Evolutionary conservation across 2,329 filamentous ascomycete genomes (phyloP), one percentile per base, ranked within the genome.

Genomic region (Leptoxyphium fumago): DNA sequence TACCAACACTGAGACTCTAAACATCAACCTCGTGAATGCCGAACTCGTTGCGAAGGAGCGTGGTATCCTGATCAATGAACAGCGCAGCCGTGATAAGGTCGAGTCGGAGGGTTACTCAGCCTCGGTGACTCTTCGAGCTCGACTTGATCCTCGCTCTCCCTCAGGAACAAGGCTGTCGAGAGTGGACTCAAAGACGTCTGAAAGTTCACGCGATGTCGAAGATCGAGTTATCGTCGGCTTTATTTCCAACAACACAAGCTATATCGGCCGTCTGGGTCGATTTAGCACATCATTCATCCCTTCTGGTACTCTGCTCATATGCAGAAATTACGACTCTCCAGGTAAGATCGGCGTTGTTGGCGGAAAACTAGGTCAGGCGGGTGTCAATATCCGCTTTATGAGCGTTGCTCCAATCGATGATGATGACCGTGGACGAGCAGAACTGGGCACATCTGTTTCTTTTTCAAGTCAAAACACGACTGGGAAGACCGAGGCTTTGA

Each of bases 21-120:
- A 82, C 54, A 79, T 88, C 53, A 89, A 88, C 64, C 86, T 91
- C 47, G 84, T 91, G 52, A 89, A 91, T 55, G 84, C 84, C 0
- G 73, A 77, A 38, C 68, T 87, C 21, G 74, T 88, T 11, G 83
- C 84, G 15, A 80, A 77, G 50, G 81, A 87, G 53, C 82, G 82
- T 52, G 84, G 83, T 2, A 82, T 91, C 48, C 72, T 80, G 39
- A 78, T 91, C 56, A 84, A 80, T 56, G 84, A 89, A 64, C 77
- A 77, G 32, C 78, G 79, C 48, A 74, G 72, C 2, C 71, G 78
- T 7, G 76, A 81, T 43, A 66, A 68, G 15, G 66, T 70, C 1
- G 71, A 74, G n/a, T 70, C 77, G 17, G 67, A 74, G 39, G 75
- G 77, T 0, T 87, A 83, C 57, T 76, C 78, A 9, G 81, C 77